These are phyloP conservation scores for Aspergillus sclerotialis DNA, from an alignment of 2,329 filamentous ascomycete species.

Conservation along the genomic window DNA sequence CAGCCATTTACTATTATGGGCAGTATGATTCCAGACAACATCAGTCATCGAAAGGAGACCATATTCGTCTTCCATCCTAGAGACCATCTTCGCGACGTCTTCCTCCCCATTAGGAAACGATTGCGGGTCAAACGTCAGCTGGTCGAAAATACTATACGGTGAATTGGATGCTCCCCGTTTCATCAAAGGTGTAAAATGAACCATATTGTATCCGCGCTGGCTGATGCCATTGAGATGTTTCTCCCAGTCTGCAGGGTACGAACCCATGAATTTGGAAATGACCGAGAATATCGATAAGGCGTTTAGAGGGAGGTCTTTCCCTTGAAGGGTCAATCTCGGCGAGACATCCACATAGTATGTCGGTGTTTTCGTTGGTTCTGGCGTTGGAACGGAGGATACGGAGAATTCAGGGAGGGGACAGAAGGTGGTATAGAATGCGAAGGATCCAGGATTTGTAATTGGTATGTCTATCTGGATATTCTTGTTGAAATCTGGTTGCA, in stretches of 20 bases:
- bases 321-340: conserved; percentile 68
- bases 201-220: conserved; percentile 93
- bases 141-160: conserved; percentile 93
- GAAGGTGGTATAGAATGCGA: conserved; percentile 91
- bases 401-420: conserved; percentile 75
- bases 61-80: conserved; percentile 76
- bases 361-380: conserved; percentile 60
- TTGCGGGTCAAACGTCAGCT: conserved; percentile 73
- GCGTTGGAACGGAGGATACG: conserved; percentile 44
- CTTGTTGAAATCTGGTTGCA: conserved; percentile 87
- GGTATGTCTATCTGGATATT: conserved; percentile 85
- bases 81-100: conserved; percentile 69
- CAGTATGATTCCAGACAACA: conserved; percentile 97
- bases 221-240: conserved; percentile 82
- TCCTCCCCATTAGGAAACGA: conserved; percentile 80
- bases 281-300: conserved; percentile 87
- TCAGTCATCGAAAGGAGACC: conserved; percentile 85
- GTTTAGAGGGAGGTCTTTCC: conserved; percentile 69
- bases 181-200: conserved; percentile 95
- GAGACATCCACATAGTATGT: conserved; percentile 92
- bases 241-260: conserved; percentile 84
- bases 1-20: conserved; percentile 91
- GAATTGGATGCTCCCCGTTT: conserved; percentile 85
- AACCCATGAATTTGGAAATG: conserved; percentile 97
- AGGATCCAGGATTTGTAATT: conserved; percentile 75